Conservation (phyloP, 306 rosid genomes). For the Quercus variabilis region DNA sequence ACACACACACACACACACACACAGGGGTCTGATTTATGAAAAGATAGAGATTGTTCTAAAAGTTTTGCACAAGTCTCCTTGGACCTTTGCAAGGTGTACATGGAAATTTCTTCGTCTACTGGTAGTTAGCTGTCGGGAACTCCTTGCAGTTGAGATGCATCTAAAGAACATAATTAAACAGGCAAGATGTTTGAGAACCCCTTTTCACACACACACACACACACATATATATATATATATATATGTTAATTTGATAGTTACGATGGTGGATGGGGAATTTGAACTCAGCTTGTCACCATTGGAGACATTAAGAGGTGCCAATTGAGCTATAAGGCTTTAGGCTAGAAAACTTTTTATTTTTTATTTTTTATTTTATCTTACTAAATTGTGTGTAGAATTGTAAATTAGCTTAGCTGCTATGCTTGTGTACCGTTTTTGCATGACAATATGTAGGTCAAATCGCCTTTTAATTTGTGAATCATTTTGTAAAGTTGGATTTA, state of each 20-base stretch:
- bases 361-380: not conserved
- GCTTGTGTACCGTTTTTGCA: not conserved
- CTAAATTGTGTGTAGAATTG: not conserved
- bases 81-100: conserved; percentile 80
- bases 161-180: conserved; percentile 71
- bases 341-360: not conserved
- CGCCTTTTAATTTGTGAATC: not conserved
- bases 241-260: too few species aligned
- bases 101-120: conserved; percentile 60
- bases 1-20: too few species aligned
- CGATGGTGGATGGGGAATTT: too few species aligned
- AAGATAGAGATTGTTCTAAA: conserved; percentile 55
- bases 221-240: too few species aligned
- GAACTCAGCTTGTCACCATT: too few species aligned
- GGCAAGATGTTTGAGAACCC: conserved; percentile 39
- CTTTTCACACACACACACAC: too few species aligned
- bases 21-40: conserved; percentile 93
- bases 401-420: not conserved
- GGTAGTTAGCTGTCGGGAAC: conserved; percentile 58
- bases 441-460: not conserved
- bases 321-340: too few species aligned
- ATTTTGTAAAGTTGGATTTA: not conserved
- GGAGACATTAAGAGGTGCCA: too few species aligned
- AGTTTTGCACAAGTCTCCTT: conserved; percentile 78
- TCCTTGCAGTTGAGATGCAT: conserved; percentile 80